Conservation (phyloP, 345 rosid species). For the Salix suchowensis region DNA sequence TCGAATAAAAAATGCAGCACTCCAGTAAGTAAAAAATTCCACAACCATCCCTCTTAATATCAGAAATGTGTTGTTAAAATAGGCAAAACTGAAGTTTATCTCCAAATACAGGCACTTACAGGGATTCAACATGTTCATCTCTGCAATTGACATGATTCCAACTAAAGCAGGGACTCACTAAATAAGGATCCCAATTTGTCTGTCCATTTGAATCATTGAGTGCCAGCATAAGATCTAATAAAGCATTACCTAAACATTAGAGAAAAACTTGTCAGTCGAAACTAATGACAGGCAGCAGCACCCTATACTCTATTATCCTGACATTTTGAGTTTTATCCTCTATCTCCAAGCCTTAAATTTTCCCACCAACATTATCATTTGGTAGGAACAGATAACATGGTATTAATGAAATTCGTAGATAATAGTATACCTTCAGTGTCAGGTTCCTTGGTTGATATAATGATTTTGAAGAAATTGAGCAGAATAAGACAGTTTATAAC, state of each 20-base stretch:
- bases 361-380: neutral
- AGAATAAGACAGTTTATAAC: conserved; percentile 35
- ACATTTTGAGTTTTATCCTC: too few species aligned
- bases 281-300: neutral
- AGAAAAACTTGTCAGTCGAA: neutral
- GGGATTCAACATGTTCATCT: conserved; percentile 56
- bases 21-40: too few species aligned
- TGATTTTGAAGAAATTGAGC: conserved; percentile 32
- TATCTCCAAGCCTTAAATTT: too few species aligned
- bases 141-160: conserved; percentile 81
- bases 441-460: conserved; percentile 46
- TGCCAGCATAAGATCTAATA: conserved; percentile 44
- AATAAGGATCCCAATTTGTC: conserved; percentile 54
- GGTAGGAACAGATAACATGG: neutral
- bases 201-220: conserved; percentile 52
- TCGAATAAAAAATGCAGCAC: neutral
- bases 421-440: conserved; percentile 60
- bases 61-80: neutral
- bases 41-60: neutral
- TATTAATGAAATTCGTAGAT: neutral
- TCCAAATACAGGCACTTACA: conserved; percentile 48
- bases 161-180: conserved; percentile 84
- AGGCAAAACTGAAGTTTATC: neutral
- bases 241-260: conserved; percentile 57
- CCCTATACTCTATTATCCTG: neutral